A percentile compares a stretch with the other conserved stretches of the same genome.
Evolutionary conservation across 2,329 filamentous ascomycete species (phyloP).

Genomic region (Cercospora sojina): DNA sequence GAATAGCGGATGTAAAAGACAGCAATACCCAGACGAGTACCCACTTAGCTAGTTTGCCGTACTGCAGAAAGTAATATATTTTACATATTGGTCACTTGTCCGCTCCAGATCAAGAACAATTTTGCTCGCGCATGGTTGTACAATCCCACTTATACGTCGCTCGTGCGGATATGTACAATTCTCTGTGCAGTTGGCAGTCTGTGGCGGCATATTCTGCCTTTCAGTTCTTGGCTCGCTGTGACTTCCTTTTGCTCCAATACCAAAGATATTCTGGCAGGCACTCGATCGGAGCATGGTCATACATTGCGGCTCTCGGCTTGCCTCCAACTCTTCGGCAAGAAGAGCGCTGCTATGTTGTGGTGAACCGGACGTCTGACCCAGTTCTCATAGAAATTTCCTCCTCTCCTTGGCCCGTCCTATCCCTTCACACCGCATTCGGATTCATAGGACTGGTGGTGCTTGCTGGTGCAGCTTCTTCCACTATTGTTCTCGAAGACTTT

Average conservation of each 20-base stretch:
- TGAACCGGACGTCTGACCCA: background rate
- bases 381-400: background rate
- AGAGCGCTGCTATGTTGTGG: background rate
- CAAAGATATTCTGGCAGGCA: background rate
- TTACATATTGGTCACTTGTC: conserved; percentile 2
- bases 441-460: conserved; percentile 28
- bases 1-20: conserved; percentile 23
- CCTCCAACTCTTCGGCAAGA: background rate
- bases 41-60: conserved; percentile 24
- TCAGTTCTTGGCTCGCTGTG: background rate
- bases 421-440: conserved; percentile 57
- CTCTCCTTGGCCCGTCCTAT: no score
- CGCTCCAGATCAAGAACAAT: background rate
- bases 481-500: background rate
- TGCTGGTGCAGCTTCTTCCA: conserved; percentile 21
- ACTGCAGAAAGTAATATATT: conserved; percentile 25
- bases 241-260: background rate
- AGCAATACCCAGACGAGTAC: conserved; percentile 29
- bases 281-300: background rate
- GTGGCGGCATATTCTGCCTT: background rate
- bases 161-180: background rate
- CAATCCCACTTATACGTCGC: no score
- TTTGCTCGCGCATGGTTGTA: background rate
- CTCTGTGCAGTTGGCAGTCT: background rate
- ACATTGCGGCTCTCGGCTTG: background rate